Evolutionary conservation across 495 filamentous ascomycete genomes (phyloP).

Genomic region (Penicillium paradoxum): DNA sequence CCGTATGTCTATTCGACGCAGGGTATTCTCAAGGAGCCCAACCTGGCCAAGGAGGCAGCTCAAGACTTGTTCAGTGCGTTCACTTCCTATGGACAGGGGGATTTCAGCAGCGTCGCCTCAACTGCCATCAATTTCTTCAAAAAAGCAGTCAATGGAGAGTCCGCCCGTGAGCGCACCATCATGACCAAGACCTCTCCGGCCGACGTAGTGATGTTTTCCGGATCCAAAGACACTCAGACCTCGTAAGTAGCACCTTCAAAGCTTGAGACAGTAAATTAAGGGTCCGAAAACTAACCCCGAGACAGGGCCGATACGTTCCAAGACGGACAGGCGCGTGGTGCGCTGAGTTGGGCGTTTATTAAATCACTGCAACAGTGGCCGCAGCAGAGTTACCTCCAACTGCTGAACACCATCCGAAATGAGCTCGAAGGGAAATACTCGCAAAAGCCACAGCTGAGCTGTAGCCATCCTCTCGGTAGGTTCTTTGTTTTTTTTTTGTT

Average conservation of each 20-base stretch:
- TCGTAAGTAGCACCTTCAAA: constrained; percentile 29
- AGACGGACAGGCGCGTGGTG: constrained; percentile 82
- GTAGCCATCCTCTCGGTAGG: constrained; percentile 91
- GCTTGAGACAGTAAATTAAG: neutral
- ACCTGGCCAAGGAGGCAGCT: constrained; percentile 94
- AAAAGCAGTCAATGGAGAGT: constrained; percentile 77
- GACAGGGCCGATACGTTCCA: constrained; percentile 43
- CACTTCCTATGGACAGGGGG: constrained; percentile 79
- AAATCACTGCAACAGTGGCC: constrained; percentile 87
- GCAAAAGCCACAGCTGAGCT: constrained; percentile 96
- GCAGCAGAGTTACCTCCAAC: constrained; percentile 91
- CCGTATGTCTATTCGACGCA: constrained; percentile 96
- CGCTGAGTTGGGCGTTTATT: constrained; percentile 97
- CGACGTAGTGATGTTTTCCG: constrained; percentile 96
- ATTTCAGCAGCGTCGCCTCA: constrained; percentile 72
- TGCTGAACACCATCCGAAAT: constrained; percentile 89
- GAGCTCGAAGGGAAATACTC: constrained; percentile 87
- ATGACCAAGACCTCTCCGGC: constrained; percentile 90
- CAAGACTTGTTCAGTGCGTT: constrained; percentile 85
- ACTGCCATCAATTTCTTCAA: constrained; percentile 86
- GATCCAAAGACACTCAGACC: constrained; percentile 94
- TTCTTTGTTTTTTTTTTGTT: constrained; percentile 17
- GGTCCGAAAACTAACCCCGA: neutral
- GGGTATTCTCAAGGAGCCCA: constrained; percentile 95
- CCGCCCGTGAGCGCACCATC: constrained; percentile 68